These are phyloP conservation scores for Buddleja alternifolia DNA, from an alignment of 257 asterid genomes.

Conservation along the genomic window DNA sequence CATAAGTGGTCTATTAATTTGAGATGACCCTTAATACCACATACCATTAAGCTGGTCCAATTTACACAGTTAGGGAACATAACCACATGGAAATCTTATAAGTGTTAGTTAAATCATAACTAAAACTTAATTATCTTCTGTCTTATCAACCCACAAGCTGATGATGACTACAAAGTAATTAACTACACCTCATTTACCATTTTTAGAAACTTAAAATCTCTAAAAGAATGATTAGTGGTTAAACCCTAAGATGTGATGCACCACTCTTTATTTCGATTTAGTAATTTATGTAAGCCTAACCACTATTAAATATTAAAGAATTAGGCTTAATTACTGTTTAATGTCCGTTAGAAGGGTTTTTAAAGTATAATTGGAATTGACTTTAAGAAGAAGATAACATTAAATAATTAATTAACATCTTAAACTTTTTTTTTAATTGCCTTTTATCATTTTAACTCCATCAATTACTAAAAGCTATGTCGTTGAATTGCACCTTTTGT, in stretches of 20 bases:
- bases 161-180: constrained; percentile 33
- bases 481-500: constrained; percentile 66
- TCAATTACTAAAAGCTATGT: constrained; percentile 46
- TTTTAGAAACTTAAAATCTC: constrained; percentile 43
- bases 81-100: constrained; percentile 73
- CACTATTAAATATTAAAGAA: constrained; percentile 26
- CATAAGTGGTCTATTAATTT: constrained; percentile 49
- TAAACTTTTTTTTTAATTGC: background rate
- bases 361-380: constrained; percentile 24
- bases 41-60: constrained; percentile 58
- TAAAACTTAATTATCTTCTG: constrained; percentile 48
- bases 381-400: constrained; percentile 35
- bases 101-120: constrained; percentile 65
- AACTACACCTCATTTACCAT: constrained; percentile 34
- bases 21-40: constrained; percentile 55
- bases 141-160: constrained; percentile 50
- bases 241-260: constrained; percentile 1
- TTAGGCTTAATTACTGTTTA: constrained; percentile 3
- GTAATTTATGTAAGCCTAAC: constrained; percentile 2
- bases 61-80: constrained; percentile 56
- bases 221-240: constrained; percentile 41
- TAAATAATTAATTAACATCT: constrained; percentile 14
- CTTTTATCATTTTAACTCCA: constrained; percentile 31
- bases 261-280: background rate
- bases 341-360: background rate